A percentile compares a stretch with the other conserved stretches of the same genome.
Evolutionary conservation across 495 filamentous ascomycete genomes (phyloP).

Genomic region (Parathielavia hyrcaniae): DNA sequence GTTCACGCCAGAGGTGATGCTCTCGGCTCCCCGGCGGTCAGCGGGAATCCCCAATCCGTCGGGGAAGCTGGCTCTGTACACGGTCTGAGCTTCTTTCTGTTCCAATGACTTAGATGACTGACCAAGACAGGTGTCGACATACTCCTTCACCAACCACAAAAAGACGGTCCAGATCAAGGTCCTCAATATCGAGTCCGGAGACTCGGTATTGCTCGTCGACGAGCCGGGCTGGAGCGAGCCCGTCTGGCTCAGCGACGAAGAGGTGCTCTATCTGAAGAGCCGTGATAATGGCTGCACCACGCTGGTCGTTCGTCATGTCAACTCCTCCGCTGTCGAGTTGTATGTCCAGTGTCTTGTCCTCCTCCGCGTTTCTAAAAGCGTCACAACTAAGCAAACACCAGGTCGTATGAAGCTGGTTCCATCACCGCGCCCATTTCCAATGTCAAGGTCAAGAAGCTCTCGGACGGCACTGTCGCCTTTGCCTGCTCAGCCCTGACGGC

Average conservation of each 20-base stretch:
- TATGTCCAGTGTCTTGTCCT: neutral
- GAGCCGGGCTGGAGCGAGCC: slow-evolving; percentile 60
- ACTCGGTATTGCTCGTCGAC: slow-evolving; percentile 59
- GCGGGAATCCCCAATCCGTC: slow-evolving; percentile 65
- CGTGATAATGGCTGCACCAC: slow-evolving; percentile 62
- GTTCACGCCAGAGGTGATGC: slow-evolving; percentile 75
- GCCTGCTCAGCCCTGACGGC: slow-evolving; percentile 59
- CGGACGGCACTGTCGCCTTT: slow-evolving; percentile 60
- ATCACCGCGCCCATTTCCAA: slow-evolving; percentile 67
- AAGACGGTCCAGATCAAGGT: slow-evolving; percentile 69
- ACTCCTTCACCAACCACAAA: slow-evolving; percentile 75
- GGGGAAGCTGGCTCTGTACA: slow-evolving; percentile 65
- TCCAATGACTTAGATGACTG: neutral
- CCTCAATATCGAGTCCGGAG: slow-evolving; percentile 62
- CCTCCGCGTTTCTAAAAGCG: neutral
- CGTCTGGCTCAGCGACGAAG: slow-evolving; percentile 64
- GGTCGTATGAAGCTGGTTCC: slow-evolving; percentile 53
- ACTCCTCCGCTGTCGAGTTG: slow-evolving; percentile 22
- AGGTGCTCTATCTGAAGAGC: slow-evolving; percentile 61
- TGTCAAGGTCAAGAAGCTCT: slow-evolving; percentile 60
- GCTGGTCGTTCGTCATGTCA: slow-evolving; percentile 51
- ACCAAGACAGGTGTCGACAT: slow-evolving; percentile 49
- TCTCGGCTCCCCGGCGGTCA: slow-evolving; percentile 77
- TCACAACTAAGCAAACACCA: slow-evolving; percentile 26
- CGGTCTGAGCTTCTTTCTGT: slow-evolving; percentile 29